Conservation (phyloP, 2,329 filamentous ascomycete genomes). For the Colletotrichum musae region DNA sequence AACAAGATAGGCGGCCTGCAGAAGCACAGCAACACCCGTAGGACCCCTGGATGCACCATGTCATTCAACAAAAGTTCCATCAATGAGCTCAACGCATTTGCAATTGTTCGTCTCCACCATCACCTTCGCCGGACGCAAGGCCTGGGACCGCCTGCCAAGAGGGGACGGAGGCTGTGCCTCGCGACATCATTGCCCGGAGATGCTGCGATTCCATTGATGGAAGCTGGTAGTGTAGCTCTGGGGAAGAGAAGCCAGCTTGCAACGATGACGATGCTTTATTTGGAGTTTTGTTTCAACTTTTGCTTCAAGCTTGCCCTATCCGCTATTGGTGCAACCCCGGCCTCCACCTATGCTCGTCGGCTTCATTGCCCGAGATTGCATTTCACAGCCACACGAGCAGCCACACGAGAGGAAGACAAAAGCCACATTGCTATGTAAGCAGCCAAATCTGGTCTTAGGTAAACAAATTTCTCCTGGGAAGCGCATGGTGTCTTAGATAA, state of each 20-base stretch:
- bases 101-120: slow-evolving; percentile 8
- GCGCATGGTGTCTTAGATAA: no score
- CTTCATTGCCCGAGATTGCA: no score
- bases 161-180: slow-evolving; percentile 1
- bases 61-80: slow-evolving; percentile 32
- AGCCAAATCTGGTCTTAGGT: no score
- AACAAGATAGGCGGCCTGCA: not conserved
- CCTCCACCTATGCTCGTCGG: no score
- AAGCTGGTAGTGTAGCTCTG: not conserved
- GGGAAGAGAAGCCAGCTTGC: not conserved
- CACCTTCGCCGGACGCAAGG: not conserved
- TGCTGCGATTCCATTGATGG: not conserved
- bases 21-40: no score
- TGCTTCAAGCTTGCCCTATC: no score
- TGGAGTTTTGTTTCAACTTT: no score
- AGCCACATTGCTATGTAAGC: no score
- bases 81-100: slow-evolving; percentile 38
- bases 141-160: not conserved
- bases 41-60: not conserved
- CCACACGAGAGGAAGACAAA: no score
- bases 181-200: slow-evolving; percentile 8
- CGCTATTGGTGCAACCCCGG: no score
- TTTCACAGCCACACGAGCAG: no score
- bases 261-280: not conserved
- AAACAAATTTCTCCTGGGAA: no score